Base-by-base conservation (phyloP, 257 asterid species). In the Lavandula angustifolia region DNA sequence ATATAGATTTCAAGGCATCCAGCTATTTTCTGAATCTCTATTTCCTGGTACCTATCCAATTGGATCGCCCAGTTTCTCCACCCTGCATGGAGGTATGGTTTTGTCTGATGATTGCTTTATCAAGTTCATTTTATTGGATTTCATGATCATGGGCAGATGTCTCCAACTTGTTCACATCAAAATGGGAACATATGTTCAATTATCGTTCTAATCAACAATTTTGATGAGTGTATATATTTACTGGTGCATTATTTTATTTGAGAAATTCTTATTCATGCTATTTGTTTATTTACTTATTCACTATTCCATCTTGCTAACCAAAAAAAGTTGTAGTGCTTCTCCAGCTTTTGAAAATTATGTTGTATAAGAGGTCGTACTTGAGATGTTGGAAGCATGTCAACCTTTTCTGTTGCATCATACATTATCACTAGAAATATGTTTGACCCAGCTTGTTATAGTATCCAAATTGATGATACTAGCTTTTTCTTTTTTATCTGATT, bases 11-110 rank as follows among this genome's bases (percentile, higher is more conserved):
- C 87, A 75, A 69, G 95, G 94, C 71, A 66, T 83, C 69, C 96
- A 80, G 84, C 83, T 84, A 58, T 84, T 83, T 77, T 86, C 94
- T 22, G 76, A 67, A 69, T 94, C 99, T 60, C 68, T 94, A 33
- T 83, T 89, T 69, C 44, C 65, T 47, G 82, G 80, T 35, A 33
- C 73, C 34, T 71, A 69, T 68, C 68, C 76, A 56, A 69, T 78
- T 54, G 73, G 71, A 68, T 32, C 50, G 47, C 59, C 77, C 52
- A 62, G 59, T 69, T 59, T 55, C 67, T 42, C 67, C 55, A 42
- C 57, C 49, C 64, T 11, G 62, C 78, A 37, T 72, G 83, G 73
- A 82, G 95, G 96, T 91, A 82, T 31, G 27, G 27, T 75, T 70
- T 34, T 54, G 48, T 22, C 16, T 51, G 55, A 49, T 41, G 55